Evolutionary conservation across 768 basidiomycete species (phyloP).

Genomic region (Chlorophyllum brunneum): DNA sequence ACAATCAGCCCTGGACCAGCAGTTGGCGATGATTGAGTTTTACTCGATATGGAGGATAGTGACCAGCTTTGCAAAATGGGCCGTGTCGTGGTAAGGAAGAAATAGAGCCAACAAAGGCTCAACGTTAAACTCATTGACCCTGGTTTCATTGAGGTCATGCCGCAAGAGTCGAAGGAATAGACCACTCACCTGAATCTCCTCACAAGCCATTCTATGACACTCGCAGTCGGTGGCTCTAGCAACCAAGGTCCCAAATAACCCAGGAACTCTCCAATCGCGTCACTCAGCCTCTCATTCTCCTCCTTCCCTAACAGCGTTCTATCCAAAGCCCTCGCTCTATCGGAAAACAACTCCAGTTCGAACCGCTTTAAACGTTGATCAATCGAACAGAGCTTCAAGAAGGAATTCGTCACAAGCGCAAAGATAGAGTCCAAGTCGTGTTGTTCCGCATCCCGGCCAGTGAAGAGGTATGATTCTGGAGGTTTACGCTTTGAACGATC

Average conservation of each 20-base stretch:
- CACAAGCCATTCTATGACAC: slow-evolving; percentile 92
- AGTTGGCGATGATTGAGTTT: slow-evolving; percentile 15
- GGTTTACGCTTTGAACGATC: slow-evolving; percentile 60
- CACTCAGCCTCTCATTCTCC: slow-evolving; percentile 61
- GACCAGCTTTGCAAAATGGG: slow-evolving; percentile 91
- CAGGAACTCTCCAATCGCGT: slow-evolving; percentile 57
- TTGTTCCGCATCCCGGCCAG: slow-evolving; percentile 72
- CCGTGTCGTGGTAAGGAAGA: slow-evolving; percentile 91
- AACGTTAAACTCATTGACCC: slow-evolving; percentile 92
- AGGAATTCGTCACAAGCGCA: slow-evolving; percentile 75
- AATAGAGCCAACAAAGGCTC: slow-evolving; percentile 75
- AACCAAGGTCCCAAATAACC: slow-evolving; percentile 75
- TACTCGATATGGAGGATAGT: slow-evolving; percentile 79
- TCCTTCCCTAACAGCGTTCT: slow-evolving; percentile 69
- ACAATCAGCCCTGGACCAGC: not conserved
- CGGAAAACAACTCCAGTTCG: slow-evolving; percentile 77
- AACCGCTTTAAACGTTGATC: slow-evolving; percentile 54
- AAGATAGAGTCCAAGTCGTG: slow-evolving; percentile 88
- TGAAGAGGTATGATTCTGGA: slow-evolving; percentile 84
- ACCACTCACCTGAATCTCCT: slow-evolving; percentile 76
- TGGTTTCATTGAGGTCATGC: slow-evolving; percentile 24
- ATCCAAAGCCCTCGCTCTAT: slow-evolving; percentile 70
- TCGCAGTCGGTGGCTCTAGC: slow-evolving; percentile 75
- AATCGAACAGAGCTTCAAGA: slow-evolving; percentile 64
- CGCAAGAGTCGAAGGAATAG: not conserved